Evolutionary conservation across 768 basidiomycete species (phyloP).

Genomic region (Hypholoma fasciculare): DNA sequence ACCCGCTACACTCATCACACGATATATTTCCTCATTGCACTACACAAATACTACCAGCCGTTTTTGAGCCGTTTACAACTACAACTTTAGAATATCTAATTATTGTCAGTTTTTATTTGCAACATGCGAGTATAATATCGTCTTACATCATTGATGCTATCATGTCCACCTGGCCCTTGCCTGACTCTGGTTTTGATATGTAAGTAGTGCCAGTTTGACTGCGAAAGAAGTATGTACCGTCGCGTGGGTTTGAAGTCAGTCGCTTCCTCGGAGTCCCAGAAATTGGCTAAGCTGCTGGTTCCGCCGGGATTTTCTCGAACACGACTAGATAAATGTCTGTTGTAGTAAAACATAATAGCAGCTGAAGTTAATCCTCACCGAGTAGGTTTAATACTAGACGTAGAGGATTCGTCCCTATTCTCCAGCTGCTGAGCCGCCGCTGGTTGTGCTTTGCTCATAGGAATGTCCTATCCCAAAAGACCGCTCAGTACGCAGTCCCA

Average conservation of each 20-base stretch:
- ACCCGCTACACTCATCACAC: no score
- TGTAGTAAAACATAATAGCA: background rate
- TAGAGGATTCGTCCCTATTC: conserved; percentile 30
- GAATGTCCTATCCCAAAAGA: no score
- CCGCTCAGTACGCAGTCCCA: background rate
- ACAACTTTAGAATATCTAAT: conserved; percentile 1
- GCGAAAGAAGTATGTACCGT: conserved; percentile 38
- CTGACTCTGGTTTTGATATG: conserved; percentile 48
- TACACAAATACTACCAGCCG: background rate
- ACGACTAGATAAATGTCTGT: conserved; percentile 27
- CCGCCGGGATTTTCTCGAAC: conserved; percentile 48
- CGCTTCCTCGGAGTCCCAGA: conserved; percentile 48
- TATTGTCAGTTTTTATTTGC: background rate
- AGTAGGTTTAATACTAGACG: conserved; percentile 44
- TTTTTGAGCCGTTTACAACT: background rate
- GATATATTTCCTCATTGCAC: background rate
- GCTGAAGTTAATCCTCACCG: conserved; percentile 35
- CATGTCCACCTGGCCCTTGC: conserved; percentile 66
- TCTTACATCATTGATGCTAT: conserved; percentile 51
- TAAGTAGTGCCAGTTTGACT: background rate
- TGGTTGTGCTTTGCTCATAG: no score
- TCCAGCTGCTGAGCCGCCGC: background rate
- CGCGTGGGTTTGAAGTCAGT: conserved; percentile 70
- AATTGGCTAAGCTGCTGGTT: conserved; percentile 38
- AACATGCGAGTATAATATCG: background rate